Percentiles rank a stretch among this genome's conserved stretches.
phyloP scores from a whole-genome alignment of 2,329 filamentous ascomycete species.

The Cladosporium sp. region DNA sequence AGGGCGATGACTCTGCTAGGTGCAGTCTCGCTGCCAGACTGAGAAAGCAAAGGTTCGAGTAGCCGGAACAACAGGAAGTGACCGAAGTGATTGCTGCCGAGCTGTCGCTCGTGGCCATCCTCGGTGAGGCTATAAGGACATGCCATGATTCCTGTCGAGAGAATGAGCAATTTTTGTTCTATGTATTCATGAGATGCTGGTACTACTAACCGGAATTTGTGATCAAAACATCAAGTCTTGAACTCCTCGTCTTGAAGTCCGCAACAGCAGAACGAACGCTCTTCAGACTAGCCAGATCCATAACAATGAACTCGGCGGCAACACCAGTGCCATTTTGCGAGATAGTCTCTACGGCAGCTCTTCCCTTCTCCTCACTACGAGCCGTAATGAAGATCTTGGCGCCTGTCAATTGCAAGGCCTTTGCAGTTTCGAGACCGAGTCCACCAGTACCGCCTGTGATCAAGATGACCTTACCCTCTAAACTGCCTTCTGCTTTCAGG shows the following conservation, averaged over 20 bases:
- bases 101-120: slow-evolving; percentile 49
- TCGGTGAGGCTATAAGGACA: slow-evolving; percentile 33
- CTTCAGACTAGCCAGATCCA: slow-evolving; percentile 29
- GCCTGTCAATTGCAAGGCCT: slow-evolving; percentile 42
- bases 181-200: not conserved
- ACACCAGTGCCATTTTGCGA: slow-evolving; percentile 16
- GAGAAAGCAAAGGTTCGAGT: slow-evolving; percentile 38
- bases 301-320: slow-evolving; percentile 23
- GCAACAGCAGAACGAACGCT: slow-evolving; percentile 32
- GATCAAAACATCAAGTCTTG: slow-evolving; percentile 20
- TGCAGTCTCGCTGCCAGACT: not conserved
- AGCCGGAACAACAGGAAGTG: slow-evolving; percentile 53
- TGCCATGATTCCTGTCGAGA: slow-evolving; percentile 37
- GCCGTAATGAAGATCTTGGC: slow-evolving; percentile 43
- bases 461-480: slow-evolving; percentile 35
- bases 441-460: slow-evolving; percentile 44
- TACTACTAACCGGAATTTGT: slow-evolving; percentile 19
- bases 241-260: slow-evolving; percentile 13
- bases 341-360: slow-evolving; percentile 28
- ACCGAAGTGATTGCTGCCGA: slow-evolving; percentile 50
- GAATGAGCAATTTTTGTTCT: not conserved
- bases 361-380: slow-evolving; percentile 39
- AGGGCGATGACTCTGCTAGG: slow-evolving; percentile 38
- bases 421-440: slow-evolving; percentile 42
- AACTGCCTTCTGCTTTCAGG: slow-evolving; percentile 28